These are phyloP conservation scores for Mycena polygramma DNA, from an alignment of 768 basidiomycete genomes.

Conservation along the genomic window DNA sequence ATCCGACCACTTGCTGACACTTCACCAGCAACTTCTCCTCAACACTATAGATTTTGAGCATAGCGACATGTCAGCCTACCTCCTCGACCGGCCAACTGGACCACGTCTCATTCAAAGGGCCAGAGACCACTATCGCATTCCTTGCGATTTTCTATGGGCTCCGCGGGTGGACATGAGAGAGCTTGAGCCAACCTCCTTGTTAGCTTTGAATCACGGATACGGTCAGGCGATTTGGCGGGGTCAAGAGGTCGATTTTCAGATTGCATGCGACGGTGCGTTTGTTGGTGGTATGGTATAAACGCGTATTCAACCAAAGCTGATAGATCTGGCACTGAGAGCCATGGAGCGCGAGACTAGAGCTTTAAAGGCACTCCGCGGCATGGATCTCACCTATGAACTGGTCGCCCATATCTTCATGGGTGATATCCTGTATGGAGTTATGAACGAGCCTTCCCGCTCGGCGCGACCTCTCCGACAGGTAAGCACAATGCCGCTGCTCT, in stretches of 20 bases:
- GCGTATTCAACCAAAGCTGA: background rate
- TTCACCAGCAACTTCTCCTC: constrained; percentile 14
- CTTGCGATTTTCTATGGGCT: constrained; percentile 28
- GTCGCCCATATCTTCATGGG: constrained; percentile 28
- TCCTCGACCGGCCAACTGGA: constrained; percentile 10
- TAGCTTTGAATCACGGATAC: background rate
- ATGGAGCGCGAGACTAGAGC: constrained; percentile 13
- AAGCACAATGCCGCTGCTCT: background rate
- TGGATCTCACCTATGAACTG: constrained; percentile 19
- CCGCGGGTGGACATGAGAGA: constrained; percentile 23
- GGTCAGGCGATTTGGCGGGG: constrained; percentile 26
- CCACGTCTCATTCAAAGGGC: constrained; percentile 28
- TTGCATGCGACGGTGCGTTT: constrained; percentile 24
- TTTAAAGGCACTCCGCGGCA: constrained; percentile 3
- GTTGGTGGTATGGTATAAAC: background rate
- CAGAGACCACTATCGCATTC: constrained; percentile 3
- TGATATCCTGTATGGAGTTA: constrained; percentile 12
- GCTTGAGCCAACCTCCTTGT: constrained; percentile 7
- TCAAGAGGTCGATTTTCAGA: constrained; percentile 4
- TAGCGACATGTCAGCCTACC: constrained; percentile 9
- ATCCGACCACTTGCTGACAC: background rate
- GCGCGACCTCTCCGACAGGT: constrained; percentile 12
- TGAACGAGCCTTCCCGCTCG: constrained; percentile 3
- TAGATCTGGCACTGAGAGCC: constrained; percentile 1
- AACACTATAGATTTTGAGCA: constrained; percentile 25